Evolutionary conservation across 441 rosid genomes (phyloP), one percentile per base, ranked within the genome.

Genomic region (Daphne laureola): DNA sequence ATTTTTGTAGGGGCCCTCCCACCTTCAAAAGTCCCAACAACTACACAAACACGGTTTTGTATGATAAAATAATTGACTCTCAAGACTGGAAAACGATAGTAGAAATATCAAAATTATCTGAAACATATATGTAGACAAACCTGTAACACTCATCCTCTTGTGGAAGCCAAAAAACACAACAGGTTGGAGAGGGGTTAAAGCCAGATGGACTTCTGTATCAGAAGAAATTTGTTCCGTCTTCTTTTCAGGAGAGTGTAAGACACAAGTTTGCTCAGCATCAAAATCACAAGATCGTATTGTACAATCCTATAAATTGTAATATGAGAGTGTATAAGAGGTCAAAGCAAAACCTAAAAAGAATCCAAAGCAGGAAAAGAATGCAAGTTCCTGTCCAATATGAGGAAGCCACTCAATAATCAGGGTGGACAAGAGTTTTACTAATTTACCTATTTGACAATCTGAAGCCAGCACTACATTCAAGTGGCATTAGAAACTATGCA

Each of bases 21-120:
- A 53, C 98, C 99, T 71, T 90, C 98, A 61, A 90, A 83, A 62
- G 96, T 94, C 71, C 99, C 99, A 72, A 94, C 96, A 79, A 88
- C 99, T 94, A 68, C 63, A 84, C 35, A 53, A 61, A 64, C 5
- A 69, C 26, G 12, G 45, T 6, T 5, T 31, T 31, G 11, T 25
- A 57, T 51, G 48, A 56, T 43, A 70, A 49, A 57, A 48, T 17
- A 57, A 48, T 17, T 16, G 48, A 25, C 59, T 45, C 54, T 13
- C 31, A 43, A 42, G 26, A 64, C 66, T 54, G 12, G 42, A 41
- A 45, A 44, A 18, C 16, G 42, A 17, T 47, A 12, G 23, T 49
- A 49, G 38, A 55, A 47, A 17, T 36, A 2, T 12, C 12, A 15
- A 27, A 45, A 52, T 6, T 17, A 55, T 54, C 55, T 17, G 43